phyloP scores from a whole-genome alignment of 2,329 filamentous ascomycete genomes.

The Aspergillus puulaauensis region DNA sequence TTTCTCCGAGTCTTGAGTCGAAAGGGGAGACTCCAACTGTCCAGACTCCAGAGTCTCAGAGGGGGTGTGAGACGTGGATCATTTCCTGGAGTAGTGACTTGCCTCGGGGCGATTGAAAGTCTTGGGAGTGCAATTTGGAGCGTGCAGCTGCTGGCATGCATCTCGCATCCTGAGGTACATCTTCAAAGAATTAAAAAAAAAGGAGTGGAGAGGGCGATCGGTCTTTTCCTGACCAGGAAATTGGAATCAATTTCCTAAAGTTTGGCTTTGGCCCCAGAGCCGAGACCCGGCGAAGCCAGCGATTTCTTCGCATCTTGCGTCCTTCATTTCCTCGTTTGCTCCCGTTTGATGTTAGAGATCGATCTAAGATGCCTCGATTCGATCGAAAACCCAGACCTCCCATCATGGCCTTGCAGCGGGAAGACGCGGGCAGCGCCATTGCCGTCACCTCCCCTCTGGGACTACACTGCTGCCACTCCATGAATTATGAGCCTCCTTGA shows the following conservation, averaged over 20 bases:
- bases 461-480: background rate
- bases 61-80: background rate
- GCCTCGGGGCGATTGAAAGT: background rate
- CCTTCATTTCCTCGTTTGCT: background rate
- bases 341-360: background rate
- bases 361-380: background rate
- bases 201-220: conserved; percentile 17
- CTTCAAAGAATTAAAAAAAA: background rate
- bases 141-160: background rate
- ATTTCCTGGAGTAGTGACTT: background rate
- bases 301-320: background rate
- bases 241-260: conserved; percentile 10
- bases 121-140: background rate
- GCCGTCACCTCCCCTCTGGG: background rate
- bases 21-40: background rate
- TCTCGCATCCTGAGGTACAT: background rate
- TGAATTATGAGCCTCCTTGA: background rate
- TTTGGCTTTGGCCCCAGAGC: conserved; percentile 7
- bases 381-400: background rate
- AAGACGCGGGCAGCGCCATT: conserved; percentile 4
- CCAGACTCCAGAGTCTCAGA: background rate
- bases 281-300: conserved; percentile 3
- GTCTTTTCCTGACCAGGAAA: conserved; percentile 18
- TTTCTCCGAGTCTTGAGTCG: background rate
- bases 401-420: conserved; percentile 4